Evolutionary conservation across 768 basidiomycete genomes (phyloP), one percentile per base, ranked within the genome.

Genomic region (Suillus clintonianus): DNA sequence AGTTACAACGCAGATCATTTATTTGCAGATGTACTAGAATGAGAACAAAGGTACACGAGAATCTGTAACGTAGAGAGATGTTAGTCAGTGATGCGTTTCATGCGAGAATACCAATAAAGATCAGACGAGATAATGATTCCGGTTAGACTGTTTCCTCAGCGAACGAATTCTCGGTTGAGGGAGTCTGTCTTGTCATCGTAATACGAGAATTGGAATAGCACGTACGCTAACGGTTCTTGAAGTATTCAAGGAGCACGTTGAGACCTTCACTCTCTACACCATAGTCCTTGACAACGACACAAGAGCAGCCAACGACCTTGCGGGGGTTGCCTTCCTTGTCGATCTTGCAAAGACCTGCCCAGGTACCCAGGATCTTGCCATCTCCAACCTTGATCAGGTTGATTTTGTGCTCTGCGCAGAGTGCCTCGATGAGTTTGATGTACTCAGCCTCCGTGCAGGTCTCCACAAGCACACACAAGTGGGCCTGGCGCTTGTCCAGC

Each of bases 261-360:
- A 97, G 86, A 62, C 95, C 97, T 84, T 97, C 94, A 72, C 89
- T 90, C 84, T 99, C 97, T 62, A 86, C 85, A 72, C 97, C 97
- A 75, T 96, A 98, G 76, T 98, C 94, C 86, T 94, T 99, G 71
- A 99, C 96, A 67, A 98, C 97, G 72, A 99, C 97, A 72, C 92
- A 94, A 72, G 86, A 90, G 83, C 93, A 94, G 61, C 91, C 90
- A 60, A 95, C 94, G 74, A 99, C 83, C 85, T 99, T 99, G 77
- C 97, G 86, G 55, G 97, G 92, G 82, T 97, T 98, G 69, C 97
- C 97, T 83, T 99, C 97, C 73, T 94, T 89, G 83, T 99, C 97
- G 78, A 99, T 96, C 86, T 99, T 99, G 90, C 97, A 98, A 66
- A 99, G 87, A 74, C 97, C 96, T 71, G 94, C 95, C 97, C 97